Evolutionary conservation across 2,329 filamentous ascomycete genomes (phyloP), one percentile per base, ranked within the genome.

Genomic region (Phialemoniopsis sp.): DNA sequence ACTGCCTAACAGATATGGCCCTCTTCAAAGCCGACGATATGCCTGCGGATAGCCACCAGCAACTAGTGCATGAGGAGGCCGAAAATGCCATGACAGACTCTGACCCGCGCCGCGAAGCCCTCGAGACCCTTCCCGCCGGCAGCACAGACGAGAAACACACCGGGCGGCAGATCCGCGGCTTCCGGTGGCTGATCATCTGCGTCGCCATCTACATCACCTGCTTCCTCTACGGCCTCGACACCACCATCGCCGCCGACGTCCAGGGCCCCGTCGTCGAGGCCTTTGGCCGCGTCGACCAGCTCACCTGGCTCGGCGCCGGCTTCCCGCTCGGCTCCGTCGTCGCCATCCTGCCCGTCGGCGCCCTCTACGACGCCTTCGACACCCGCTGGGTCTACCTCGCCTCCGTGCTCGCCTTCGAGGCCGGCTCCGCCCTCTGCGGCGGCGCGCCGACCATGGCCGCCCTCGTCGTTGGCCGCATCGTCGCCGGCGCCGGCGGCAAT

Each of bases 391-490:
- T 64, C 1, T 61, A 52, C 29, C 39, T 53, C 13, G 28, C 15
- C 14, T 39, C 35, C 16, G 38, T 46, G 8, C n/a, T 51, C 13
- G 28, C 52, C 13, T 55, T 53, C 37, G 40, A 47, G 36, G 44
- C 30, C 10, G 55, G 52, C 17, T 50, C 41, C 19, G 55, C 59
- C 7, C 41, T 64, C 3, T 68, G 66, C 38, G 66, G 64, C 19
- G 65, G 49, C 2, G 62, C 65, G 4, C 59, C 59, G 2, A 60
- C 38, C 29, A 66, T 68, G 57, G 52, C 64, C 45, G 59, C 62
- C n/a, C 41, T 73, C n/a, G 73, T 74, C 38, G 46, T 67, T 7
- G 67, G 67, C 14, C 55, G 67, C 13, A 63, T 58, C 12, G 54
- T 69, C n/a, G 59, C 59, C 37, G 67, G 67, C 35, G 48, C 58